Percentiles rank a stretch among this genome's conserved stretches.
Evolutionary conservation across 805 yeast species (phyloP).

Genomic region (Saturnispora ahearnii): DNA sequence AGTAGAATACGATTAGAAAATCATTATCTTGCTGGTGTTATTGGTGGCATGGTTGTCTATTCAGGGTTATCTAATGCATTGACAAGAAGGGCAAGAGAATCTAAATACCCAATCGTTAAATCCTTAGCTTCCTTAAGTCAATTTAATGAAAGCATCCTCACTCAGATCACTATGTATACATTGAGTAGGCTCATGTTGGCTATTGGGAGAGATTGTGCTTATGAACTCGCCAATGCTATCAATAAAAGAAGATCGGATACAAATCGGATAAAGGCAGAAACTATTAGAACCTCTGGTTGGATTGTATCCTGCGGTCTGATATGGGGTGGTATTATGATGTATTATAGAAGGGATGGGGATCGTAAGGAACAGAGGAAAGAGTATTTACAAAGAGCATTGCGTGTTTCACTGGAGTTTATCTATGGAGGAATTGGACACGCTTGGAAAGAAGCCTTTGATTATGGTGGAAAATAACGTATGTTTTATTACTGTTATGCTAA

Average conservation of each 20-base stretch:
- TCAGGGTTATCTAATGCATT: constrained; percentile 20
- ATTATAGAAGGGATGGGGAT: constrained; percentile 54
- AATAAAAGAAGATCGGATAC: neutral
- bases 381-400: constrained; percentile 50
- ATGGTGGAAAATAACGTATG: constrained; percentile 9
- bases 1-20: neutral
- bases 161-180: constrained; percentile 67
- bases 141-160: constrained; percentile 38
- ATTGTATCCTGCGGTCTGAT: constrained; percentile 49
- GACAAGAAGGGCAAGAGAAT: neutral
- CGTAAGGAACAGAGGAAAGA: constrained; percentile 17
- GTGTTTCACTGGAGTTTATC: constrained; percentile 61
- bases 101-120: neutral
- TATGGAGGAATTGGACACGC: constrained; percentile 47
- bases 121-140: constrained; percentile 5
- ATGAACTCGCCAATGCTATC: constrained; percentile 13
- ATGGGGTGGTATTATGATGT: constrained; percentile 70
- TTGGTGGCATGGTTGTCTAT: constrained; percentile 26
- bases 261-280: neutral
- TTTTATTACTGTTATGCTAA: no score
- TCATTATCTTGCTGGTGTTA: constrained; percentile 24
- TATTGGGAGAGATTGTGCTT: constrained; percentile 40
- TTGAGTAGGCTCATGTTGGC: constrained; percentile 62
- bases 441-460: constrained; percentile 25
- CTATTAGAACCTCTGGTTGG: constrained; percentile 38